Percentiles rank a stretch among this genome's conserved stretches.
phyloP scores from a whole-genome alignment of 1,284 basidiomycete species.

The Melampsora larici-populina region DNA sequence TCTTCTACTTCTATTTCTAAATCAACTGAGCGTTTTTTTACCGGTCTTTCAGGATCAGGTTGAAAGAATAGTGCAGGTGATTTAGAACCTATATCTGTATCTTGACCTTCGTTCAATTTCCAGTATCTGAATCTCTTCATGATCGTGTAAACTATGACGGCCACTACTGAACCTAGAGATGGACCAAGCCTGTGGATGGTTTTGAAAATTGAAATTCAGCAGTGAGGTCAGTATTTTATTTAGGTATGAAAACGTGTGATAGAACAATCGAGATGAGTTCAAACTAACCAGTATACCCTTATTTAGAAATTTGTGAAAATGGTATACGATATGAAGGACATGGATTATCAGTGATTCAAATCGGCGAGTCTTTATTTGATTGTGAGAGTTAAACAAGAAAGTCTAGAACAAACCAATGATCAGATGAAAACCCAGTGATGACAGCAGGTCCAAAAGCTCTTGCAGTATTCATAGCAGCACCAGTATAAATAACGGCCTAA shows the following conservation, averaged over 20 bases:
- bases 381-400: not conserved
- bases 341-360: too few relatives aligned
- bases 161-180: conserved; percentile 35
- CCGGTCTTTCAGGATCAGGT: too few relatives aligned
- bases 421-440: conserved; percentile 23
- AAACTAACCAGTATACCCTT: too few relatives aligned
- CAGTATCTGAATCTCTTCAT: conserved; percentile 41
- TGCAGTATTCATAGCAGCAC: conserved; percentile 34
- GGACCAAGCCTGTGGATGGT: conserved; percentile 23
- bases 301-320: too few relatives aligned
- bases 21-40: too few relatives aligned
- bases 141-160: conserved; percentile 19
- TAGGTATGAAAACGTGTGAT: not conserved
- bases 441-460: conserved; percentile 31
- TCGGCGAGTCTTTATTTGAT: not conserved
- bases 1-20: too few relatives aligned
- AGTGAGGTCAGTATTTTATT: too few relatives aligned
- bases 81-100: conserved; percentile 28
- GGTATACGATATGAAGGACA: not conserved
- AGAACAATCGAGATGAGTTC: not conserved
- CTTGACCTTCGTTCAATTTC: conserved; percentile 36
- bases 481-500: conserved; percentile 35
- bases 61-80: conserved; percentile 32
- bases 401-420: conserved; percentile 31
- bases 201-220: too few relatives aligned